phyloP scores from a whole-genome alignment of 805 yeast genomes.

The Candida sakaeoensis region DNA sequence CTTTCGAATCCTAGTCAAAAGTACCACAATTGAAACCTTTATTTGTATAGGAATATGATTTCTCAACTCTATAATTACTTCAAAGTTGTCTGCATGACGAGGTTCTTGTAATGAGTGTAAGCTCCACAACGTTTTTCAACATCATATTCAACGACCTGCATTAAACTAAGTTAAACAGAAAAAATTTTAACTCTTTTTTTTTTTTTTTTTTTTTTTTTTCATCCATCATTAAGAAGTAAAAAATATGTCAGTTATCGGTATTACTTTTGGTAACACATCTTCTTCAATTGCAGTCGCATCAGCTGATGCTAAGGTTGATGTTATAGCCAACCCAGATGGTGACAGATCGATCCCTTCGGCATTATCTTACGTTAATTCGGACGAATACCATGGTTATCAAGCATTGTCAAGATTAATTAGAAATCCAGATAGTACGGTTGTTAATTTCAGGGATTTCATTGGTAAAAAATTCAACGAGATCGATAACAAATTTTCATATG shows the following conservation, averaged over 20 bases:
- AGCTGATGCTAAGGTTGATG: conserved; percentile 88
- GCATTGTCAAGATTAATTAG: conserved; percentile 90
- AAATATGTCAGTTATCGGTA: conserved; percentile 68
- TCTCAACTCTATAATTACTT: no score
- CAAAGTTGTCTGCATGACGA: no score
- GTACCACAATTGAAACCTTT: no score
- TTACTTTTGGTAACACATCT: conserved; percentile 94
- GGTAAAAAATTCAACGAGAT: conserved; percentile 72
- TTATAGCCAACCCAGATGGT: conserved; percentile 98
- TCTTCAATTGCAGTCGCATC: conserved; percentile 88
- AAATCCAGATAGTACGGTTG: conserved; percentile 81
- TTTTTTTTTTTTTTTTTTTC: conserved; percentile 4
- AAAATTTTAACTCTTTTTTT: conserved; percentile 2
- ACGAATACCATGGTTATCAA: conserved; percentile 97
- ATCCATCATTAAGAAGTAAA: conserved; percentile 1
- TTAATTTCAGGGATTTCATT: conserved; percentile 89
- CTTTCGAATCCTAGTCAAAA: no score
- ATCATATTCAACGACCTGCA: not conserved
- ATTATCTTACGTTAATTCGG: conserved; percentile 86
- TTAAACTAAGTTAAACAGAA: not conserved
- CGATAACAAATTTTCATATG: conserved; percentile 54
- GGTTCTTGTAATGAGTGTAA: not conserved
- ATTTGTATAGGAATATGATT: no score
- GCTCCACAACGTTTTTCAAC: no score
- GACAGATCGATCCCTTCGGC: conserved; percentile 95